phyloP scores from a whole-genome alignment of 208 protist species.

The Trypanosoma vivax region DNA sequence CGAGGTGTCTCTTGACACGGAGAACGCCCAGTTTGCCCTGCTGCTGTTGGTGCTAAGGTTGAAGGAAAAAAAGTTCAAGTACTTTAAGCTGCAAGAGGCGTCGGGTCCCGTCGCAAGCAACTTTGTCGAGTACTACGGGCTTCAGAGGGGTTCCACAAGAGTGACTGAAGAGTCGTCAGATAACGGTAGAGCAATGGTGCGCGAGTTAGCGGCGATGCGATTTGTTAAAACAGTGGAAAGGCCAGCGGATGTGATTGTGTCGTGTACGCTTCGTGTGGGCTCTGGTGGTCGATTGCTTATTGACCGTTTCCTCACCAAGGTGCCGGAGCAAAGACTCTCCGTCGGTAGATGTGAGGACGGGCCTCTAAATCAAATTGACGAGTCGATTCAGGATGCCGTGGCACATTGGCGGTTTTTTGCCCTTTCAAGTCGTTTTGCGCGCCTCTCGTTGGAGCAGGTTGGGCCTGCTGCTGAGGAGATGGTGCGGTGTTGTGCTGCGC shows the following conservation, averaged over 20 bases:
- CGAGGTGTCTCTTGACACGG: neutral
- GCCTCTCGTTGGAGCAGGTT: constrained; percentile 9
- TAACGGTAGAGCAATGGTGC: too few species aligned
- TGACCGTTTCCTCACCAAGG: constrained; percentile 61
- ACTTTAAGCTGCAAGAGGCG: constrained; percentile 57
- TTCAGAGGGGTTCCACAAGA: constrained; percentile 25
- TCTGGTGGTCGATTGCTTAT: constrained; percentile 26
- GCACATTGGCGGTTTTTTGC: constrained; percentile 47
- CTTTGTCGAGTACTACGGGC: constrained; percentile 82
- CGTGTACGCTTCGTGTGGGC: constrained; percentile 49
- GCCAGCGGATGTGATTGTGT: constrained; percentile 79
- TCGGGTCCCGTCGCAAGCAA: constrained; percentile 47
- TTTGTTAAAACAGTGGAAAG: constrained; percentile 83
- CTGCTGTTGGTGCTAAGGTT: constrained; percentile 64
- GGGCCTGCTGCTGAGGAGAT: constrained; percentile 15
- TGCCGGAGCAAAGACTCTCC: constrained; percentile 62
- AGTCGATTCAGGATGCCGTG: constrained; percentile 40
- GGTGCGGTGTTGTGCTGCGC: constrained; percentile 19
- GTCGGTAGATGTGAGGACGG: constrained; percentile 58
- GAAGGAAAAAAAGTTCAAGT: constrained; percentile 83
- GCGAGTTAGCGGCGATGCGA: constrained; percentile 29
- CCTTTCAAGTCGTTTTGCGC: constrained; percentile 13
- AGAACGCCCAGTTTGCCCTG: constrained; percentile 32
- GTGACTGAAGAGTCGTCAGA: neutral
- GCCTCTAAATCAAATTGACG: constrained; percentile 42